Percentiles rank a stretch among this genome's conserved stretches.
phyloP scores from a whole-genome alignment of 108 stramenopile genomes.

The Chaetoceros tenuissimus region DNA sequence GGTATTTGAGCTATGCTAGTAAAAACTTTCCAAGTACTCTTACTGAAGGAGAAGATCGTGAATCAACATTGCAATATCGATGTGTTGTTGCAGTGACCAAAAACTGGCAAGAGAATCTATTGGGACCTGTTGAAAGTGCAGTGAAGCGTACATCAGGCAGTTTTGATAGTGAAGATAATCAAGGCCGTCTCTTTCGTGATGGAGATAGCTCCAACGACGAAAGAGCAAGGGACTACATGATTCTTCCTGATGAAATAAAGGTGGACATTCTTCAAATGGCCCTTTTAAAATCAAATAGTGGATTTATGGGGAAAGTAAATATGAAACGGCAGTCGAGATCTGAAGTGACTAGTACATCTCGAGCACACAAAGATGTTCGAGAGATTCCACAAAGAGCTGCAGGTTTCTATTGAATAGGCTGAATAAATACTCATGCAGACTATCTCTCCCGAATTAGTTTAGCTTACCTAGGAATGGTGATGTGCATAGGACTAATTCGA shows the following conservation, averaged over 20 bases:
- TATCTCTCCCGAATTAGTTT: too few species aligned
- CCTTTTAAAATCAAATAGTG: neutral
- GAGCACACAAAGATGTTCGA: too few species aligned
- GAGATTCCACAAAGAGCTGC: too few species aligned
- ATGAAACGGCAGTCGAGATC: neutral
- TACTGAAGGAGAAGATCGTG: slow-evolving; percentile 7
- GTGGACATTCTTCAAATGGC: neutral
- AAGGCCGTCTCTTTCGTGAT: neutral
- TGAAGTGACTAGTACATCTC: too few species aligned
- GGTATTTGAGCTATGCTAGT: slow-evolving; percentile 15
- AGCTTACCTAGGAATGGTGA: too few species aligned
- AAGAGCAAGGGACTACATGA: neutral
- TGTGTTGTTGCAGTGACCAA: neutral
- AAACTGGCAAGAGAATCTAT: neutral
- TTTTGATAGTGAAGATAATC: neutral
- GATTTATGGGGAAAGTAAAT: neutral
- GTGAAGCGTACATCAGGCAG: neutral
- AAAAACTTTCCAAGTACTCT: slow-evolving; percentile 19
- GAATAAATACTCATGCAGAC: too few species aligned
- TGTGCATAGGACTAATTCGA: too few species aligned
- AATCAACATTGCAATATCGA: neutral
- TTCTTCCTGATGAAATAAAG: neutral
- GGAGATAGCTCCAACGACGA: neutral
- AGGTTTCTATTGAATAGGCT: too few species aligned
- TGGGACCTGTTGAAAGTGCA: neutral